These are phyloP conservation scores for Cetraspora pellucida DNA, from an alignment of 192 early-diverging fungal genomes.

Conservation along the genomic window DNA sequence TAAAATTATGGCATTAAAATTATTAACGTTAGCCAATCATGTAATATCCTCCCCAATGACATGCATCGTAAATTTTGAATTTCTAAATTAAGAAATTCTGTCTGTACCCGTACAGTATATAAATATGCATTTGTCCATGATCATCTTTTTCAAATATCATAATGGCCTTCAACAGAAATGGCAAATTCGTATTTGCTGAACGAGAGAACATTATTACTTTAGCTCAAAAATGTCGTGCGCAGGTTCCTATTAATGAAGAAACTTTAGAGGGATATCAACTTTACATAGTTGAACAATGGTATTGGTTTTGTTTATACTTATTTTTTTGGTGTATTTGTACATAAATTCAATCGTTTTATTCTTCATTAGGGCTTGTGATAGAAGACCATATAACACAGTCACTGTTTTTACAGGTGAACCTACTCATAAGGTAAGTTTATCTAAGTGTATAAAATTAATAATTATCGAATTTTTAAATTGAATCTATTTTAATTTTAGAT, in stretches of 20 bases:
- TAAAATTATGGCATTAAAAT: no score
- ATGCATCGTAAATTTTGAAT: no score
- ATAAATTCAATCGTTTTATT: background rate
- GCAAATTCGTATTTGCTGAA: conserved; percentile 42
- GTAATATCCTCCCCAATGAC: no score
- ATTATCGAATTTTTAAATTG: background rate
- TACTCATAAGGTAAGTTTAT: conserved; percentile 37
- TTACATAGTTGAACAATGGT: conserved; percentile 57
- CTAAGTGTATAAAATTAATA: background rate
- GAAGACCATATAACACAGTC: conserved; percentile 44
- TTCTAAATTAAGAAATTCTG: no score
- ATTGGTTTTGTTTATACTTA: background rate
- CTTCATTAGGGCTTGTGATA: conserved; percentile 46
- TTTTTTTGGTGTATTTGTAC: background rate
- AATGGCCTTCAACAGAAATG: conserved; percentile 5
- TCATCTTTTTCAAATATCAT: background rate
- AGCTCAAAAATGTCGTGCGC: conserved; percentile 35
- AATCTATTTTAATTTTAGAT: conserved; percentile 32
- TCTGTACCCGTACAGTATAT: no score
- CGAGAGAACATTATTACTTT: conserved; percentile 33
- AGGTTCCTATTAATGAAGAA: conserved; percentile 32
- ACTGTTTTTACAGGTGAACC: conserved; percentile 50
- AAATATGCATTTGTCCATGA: no score
- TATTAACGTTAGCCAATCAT: no score
- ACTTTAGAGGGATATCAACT: conserved; percentile 46